These are phyloP conservation scores for Lodderomyces margitis DNA, from an alignment of 1,139 yeast species.

Conservation along the genomic window DNA sequence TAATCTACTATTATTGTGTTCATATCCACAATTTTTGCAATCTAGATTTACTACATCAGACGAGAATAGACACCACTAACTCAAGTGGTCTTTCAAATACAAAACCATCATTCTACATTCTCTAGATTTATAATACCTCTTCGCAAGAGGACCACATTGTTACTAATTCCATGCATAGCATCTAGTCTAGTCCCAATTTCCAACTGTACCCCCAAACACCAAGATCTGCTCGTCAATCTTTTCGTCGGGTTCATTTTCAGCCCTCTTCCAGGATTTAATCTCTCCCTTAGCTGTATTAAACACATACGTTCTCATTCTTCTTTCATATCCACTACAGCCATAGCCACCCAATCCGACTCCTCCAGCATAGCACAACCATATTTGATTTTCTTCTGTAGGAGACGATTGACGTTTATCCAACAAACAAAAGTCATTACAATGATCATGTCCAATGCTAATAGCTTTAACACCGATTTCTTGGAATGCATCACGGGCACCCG, in stretches of 20 bases:
- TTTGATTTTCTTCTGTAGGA: slow-evolving; percentile 29
- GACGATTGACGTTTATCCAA: slow-evolving; percentile 29
- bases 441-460: slow-evolving; percentile 88
- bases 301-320: slow-evolving; percentile 73
- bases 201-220: slow-evolving; percentile 47
- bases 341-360: slow-evolving; percentile 94
- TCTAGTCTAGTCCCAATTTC: slow-evolving; percentile 17
- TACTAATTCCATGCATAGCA: too few relatives aligned
- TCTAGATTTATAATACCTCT: too few relatives aligned
- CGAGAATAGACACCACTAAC: not conserved
- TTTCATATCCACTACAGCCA: slow-evolving; percentile 80
- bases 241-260: slow-evolving; percentile 51
- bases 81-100: too few relatives aligned
- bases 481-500: slow-evolving; percentile 60
- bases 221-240: slow-evolving; percentile 58
- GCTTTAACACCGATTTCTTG: slow-evolving; percentile 66
- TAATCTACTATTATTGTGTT: too few relatives aligned
- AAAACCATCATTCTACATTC: too few relatives aligned
- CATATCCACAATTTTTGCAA: not conserved
- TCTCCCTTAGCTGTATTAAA: slow-evolving; percentile 52
- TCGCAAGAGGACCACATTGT: too few relatives aligned
- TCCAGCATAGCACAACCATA: slow-evolving; percentile 94
- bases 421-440: slow-evolving; percentile 86
- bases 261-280: slow-evolving; percentile 73
- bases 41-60: too few relatives aligned